Conservation (phyloP, 768 basidiomycete genomes). For the Boletus bicolor region DNA sequence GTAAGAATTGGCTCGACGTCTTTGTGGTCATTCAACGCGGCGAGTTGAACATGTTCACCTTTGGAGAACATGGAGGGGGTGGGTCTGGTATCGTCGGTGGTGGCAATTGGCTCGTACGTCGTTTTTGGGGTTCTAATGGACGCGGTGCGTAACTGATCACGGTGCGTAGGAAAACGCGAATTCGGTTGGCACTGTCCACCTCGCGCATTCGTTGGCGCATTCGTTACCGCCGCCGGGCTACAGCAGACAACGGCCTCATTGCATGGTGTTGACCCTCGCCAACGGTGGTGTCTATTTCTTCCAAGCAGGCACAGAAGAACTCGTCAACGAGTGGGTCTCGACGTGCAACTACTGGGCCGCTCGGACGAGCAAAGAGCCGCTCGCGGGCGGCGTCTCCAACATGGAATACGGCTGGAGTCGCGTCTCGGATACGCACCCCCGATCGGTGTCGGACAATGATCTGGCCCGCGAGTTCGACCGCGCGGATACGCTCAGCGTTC, state of each 20-base stretch:
- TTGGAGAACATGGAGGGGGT: constrained; percentile 72
- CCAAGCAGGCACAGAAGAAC: constrained; percentile 96
- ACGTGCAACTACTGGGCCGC: constrained; percentile 99
- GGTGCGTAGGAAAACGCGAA: constrained; percentile 74
- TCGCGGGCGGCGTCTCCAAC: constrained; percentile 95
- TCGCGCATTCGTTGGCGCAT: constrained; percentile 87
- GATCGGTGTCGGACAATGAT: constrained; percentile 59
- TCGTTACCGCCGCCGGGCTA: constrained; percentile 90
- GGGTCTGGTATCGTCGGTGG: constrained; percentile 76
- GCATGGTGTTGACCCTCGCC: constrained; percentile 89
- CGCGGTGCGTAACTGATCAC: constrained; percentile 9
- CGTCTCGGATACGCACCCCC: constrained; percentile 53
- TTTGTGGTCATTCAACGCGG: constrained; percentile 97
- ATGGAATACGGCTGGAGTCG: constrained; percentile 99
- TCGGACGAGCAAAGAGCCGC: constrained; percentile 89
- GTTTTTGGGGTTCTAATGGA: neutral
- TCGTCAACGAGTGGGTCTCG: constrained; percentile 98
- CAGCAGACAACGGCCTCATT: constrained; percentile 84
- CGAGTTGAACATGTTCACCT: constrained; percentile 93
- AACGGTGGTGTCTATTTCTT: constrained; percentile 95
- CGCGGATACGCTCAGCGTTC: constrained; percentile 66
- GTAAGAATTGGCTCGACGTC: constrained; percentile 90
- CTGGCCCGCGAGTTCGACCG: constrained; percentile 45
- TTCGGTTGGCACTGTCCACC: constrained; percentile 74
- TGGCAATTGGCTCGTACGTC: constrained; percentile 95